Evolutionary conservation across 106 monocot species (phyloP), one percentile per base, ranked within the genome.

Genomic region (Cymbidium sinense): DNA sequence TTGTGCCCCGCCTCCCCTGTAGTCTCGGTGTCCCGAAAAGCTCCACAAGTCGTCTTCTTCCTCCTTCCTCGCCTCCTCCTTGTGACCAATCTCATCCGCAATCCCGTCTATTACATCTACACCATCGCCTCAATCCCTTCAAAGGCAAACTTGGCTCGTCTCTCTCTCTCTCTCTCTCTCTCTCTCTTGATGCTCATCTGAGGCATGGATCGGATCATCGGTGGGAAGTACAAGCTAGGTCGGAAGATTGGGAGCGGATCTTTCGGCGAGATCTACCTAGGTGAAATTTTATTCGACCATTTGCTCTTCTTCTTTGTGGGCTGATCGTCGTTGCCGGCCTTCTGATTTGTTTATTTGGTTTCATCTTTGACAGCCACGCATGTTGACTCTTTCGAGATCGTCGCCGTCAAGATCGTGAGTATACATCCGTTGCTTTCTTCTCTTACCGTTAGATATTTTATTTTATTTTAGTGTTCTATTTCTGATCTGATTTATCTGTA

Each of bases 351-450:
- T 35, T n/a, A 28, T 47, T 64, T 70, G 31, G 39, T 44, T 44
- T 74, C 43, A 34, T 79, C 54, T 77, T 75, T 55, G 77, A 61
- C 89, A 96, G 96, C 96, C 6, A 89, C 93, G 29, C 93, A 96
- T 67, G 86, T 93, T 27, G 91, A 89, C 79, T 91, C 96, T 61
- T 94, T 86, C 71, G 93, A 93, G 89, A 96, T 91, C 82, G 91
- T 93, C 61, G 96, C 96, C 11, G 96, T 89, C 70, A 96, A 96
- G 87, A 93, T 96, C 75, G 93, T 96, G 79, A 93, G 89, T 85
- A 52, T 73, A 33, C 35, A 34, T 54, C 52, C 47, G 30, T 76
- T 50, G n/a, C 52, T 15, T 54, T 50, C 50, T 43, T 27, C 27
- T 7, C 71, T 11, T 1, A 7, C 20, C 34, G 18, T 71, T 50